A percentile compares a stretch with the other conserved stretches of the same genome.
phyloP scores from a whole-genome alignment of 495 filamentous ascomycete species.

The Penicillium tannophilum region DNA sequence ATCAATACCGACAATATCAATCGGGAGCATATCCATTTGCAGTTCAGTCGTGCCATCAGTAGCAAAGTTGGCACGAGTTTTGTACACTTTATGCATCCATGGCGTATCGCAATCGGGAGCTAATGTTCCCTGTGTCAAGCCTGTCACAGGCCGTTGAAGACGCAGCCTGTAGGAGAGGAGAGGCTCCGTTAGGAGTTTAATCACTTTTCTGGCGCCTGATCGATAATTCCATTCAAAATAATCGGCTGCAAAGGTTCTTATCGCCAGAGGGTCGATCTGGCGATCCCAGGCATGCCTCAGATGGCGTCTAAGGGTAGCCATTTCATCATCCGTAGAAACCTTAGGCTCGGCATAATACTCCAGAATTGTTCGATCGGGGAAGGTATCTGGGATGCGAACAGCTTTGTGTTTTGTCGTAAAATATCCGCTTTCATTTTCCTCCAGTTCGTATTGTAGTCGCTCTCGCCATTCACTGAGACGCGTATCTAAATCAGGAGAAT shows the following conservation, averaged over 20 bases:
- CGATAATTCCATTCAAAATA: conserved; percentile 84
- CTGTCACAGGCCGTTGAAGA: conserved; percentile 31
- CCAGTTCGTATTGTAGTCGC: conserved; percentile 70
- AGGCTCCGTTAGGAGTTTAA: conserved; percentile 77
- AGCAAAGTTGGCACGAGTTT: conserved; percentile 64
- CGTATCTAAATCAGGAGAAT: conserved; percentile 47
- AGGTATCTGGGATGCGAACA: conserved; percentile 75
- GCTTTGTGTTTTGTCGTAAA: conserved; percentile 76
- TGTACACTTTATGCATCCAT: conserved; percentile 59
- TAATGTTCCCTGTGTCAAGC: conserved; percentile 26
- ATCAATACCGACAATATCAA: conserved; percentile 75
- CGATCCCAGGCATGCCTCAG: conserved; percentile 61
- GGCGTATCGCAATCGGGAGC: conserved; percentile 38
- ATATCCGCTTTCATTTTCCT: conserved; percentile 80
- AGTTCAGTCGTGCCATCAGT: conserved; percentile 78
- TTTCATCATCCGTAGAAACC: conserved; percentile 63
- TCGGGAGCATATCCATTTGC: conserved; percentile 74
- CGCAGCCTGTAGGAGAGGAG: conserved; percentile 67
- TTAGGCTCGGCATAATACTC: conserved; percentile 85
- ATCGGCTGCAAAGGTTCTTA: conserved; percentile 73
- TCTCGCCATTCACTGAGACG: conserved; percentile 71
- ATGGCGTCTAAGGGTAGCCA: conserved; percentile 55
- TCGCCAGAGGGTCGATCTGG: conserved; percentile 63
- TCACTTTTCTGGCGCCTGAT: conserved; percentile 80
- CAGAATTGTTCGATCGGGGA: conserved; percentile 77